Evolutionary conservation across 164 flowering plant genomes (phyloP).

Genomic region (Santalum album): DNA sequence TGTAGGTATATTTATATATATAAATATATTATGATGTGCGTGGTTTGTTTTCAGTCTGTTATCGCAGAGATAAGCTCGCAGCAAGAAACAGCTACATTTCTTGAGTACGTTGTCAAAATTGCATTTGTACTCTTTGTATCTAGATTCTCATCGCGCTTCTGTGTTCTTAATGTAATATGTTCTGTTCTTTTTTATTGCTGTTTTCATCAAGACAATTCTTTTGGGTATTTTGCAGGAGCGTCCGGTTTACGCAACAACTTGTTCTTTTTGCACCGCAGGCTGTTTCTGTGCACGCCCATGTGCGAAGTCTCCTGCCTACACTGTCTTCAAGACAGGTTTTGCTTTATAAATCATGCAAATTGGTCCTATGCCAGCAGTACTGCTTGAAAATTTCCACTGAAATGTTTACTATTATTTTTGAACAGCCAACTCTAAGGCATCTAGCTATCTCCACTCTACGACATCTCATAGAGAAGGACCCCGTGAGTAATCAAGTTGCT

Average conservation of each 20-base stretch:
- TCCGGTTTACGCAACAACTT: slow-evolving; percentile 91
- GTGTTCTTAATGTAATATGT: neutral
- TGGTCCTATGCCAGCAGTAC: neutral
- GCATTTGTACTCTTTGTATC: neutral
- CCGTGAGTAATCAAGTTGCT: slow-evolving; percentile 40
- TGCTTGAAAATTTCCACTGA: slow-evolving; percentile 1
- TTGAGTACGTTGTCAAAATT: slow-evolving; percentile 54
- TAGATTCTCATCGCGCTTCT: neutral
- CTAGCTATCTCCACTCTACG: slow-evolving; percentile 81
- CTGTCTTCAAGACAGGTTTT: slow-evolving; percentile 88
- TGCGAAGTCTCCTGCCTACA: slow-evolving; percentile 73
- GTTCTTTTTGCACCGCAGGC: slow-evolving; percentile 98
- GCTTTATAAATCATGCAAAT: neutral
- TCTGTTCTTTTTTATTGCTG: neutral
- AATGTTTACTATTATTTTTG: slow-evolving; percentile 7
- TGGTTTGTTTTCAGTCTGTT: slow-evolving; percentile 54
- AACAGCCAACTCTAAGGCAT: slow-evolving; percentile 83
- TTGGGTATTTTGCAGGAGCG: slow-evolving; percentile 47
- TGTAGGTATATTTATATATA: no score
- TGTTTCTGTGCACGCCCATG: slow-evolving; percentile 79
- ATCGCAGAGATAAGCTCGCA: slow-evolving; percentile 86
- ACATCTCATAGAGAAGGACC: slow-evolving; percentile 93
- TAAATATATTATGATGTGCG: slow-evolving; percentile 9
- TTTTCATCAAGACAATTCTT: slow-evolving; percentile 3
- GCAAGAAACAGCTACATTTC: slow-evolving; percentile 78